These are phyloP conservation scores for Phytophthora fragariae DNA, from an alignment of 352 stramenopile genomes.

Conservation along the genomic window DNA sequence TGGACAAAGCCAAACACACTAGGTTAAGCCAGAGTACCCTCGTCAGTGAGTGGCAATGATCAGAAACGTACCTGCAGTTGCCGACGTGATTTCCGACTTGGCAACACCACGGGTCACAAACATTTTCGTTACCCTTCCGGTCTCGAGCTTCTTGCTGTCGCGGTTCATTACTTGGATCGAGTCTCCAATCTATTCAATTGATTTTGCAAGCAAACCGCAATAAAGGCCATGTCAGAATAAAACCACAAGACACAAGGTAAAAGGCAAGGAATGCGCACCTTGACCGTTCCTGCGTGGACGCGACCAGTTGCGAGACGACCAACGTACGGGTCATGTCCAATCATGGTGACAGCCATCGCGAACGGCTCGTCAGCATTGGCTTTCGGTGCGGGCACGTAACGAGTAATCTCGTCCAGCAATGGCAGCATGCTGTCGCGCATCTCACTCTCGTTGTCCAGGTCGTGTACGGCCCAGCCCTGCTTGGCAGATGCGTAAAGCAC, in stretches of 20 bases:
- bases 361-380: constrained; percentile 88
- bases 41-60: background rate
- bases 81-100: constrained; percentile 89
- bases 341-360: constrained; percentile 97
- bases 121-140: constrained; percentile 88
- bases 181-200: constrained; percentile 72
- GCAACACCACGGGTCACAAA: constrained; percentile 84
- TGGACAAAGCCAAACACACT: constrained; percentile 6
- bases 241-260: background rate
- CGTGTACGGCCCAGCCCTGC: constrained; percentile 95
- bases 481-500: constrained; percentile 97
- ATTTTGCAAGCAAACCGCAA: background rate
- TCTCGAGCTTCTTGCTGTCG: constrained; percentile 83
- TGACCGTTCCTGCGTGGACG: constrained; percentile 94
- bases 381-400: constrained; percentile 92
- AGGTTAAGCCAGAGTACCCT: background rate
- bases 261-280: constrained; percentile 29
- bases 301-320: constrained; percentile 96
- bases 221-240: background rate
- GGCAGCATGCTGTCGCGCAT: constrained; percentile 91
- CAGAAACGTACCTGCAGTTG: constrained; percentile 68
- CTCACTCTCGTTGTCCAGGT: constrained; percentile 81
- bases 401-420: constrained; percentile 97
- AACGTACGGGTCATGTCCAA: constrained; percentile 97
- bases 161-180: constrained; percentile 91